phyloP scores from a whole-genome alignment of 345 rosid species.

The Sonneratia alba region DNA sequence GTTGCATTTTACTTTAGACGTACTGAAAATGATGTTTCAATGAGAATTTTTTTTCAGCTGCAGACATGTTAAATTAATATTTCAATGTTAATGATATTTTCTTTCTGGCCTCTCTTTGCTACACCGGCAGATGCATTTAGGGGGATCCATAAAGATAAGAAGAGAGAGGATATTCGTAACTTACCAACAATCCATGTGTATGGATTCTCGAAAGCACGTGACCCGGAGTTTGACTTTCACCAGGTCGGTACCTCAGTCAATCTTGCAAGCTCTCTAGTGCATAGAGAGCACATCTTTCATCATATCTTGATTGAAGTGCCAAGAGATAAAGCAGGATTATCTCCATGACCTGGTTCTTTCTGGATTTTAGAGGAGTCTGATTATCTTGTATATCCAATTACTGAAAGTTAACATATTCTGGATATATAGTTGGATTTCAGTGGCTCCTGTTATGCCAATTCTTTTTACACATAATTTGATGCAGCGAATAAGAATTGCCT shows the following conservation, averaged over 20 bases:
- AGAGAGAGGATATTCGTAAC: conserved; percentile 24
- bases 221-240: conserved; percentile 88
- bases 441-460: neutral
- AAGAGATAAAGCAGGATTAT: neutral
- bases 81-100: neutral
- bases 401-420: neutral
- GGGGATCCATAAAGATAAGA: conserved; percentile 47
- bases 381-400: too few relatives aligned
- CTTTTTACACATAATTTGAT: conserved; percentile 1
- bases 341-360: neutral
- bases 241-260: conserved; percentile 32
- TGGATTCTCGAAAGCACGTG: conserved; percentile 87
- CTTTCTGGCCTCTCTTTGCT: neutral
- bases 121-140: conserved; percentile 53
- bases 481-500: conserved; percentile 71
- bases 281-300: neutral
- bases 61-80: neutral
- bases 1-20: neutral
- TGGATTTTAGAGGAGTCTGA: neutral
- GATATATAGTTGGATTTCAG: neutral
- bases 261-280: neutral
- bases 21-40: neutral
- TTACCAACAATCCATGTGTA: conserved; percentile 75
- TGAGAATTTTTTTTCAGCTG: conserved; percentile 1
- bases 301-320: neutral